These are phyloP conservation scores for Malus asiatica DNA, from an alignment of 306 rosid genomes.

Conservation along the genomic window DNA sequence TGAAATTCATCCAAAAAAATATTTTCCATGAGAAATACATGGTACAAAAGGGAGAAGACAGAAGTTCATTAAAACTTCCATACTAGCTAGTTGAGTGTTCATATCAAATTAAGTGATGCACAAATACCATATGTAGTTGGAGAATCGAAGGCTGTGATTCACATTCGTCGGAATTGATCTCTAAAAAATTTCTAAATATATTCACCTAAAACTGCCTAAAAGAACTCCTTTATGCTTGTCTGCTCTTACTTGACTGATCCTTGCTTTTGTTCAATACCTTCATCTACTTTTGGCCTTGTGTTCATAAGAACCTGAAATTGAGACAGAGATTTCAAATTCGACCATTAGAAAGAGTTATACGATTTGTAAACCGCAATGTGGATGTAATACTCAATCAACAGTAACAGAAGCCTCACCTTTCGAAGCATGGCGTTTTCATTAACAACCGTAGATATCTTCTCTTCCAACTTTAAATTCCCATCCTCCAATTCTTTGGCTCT, in stretches of 20 bases:
- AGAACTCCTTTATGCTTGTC: neutral
- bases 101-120: neutral
- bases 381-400: neutral
- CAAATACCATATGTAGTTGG: neutral
- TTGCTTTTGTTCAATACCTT: constrained; percentile 33
- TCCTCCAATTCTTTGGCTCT: constrained; percentile 58
- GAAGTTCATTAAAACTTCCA: neutral
- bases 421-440: constrained; percentile 64
- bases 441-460: constrained; percentile 55
- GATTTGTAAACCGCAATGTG: neutral
- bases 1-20: neutral
- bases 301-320: constrained; percentile 51
- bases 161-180: neutral
- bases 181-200: neutral
- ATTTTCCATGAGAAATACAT: neutral
- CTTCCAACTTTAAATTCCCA: constrained; percentile 57
- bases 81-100: neutral
- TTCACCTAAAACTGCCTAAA: neutral
- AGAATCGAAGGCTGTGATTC: neutral
- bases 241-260: constrained; percentile 24
- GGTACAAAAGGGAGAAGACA: neutral
- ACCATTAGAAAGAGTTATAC: no score
- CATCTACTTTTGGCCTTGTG: constrained; percentile 47
- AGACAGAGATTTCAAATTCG: neutral
- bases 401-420: constrained; percentile 25